Conservation (phyloP, 208 protist species). For the Vickermania spadyakhi region DNA sequence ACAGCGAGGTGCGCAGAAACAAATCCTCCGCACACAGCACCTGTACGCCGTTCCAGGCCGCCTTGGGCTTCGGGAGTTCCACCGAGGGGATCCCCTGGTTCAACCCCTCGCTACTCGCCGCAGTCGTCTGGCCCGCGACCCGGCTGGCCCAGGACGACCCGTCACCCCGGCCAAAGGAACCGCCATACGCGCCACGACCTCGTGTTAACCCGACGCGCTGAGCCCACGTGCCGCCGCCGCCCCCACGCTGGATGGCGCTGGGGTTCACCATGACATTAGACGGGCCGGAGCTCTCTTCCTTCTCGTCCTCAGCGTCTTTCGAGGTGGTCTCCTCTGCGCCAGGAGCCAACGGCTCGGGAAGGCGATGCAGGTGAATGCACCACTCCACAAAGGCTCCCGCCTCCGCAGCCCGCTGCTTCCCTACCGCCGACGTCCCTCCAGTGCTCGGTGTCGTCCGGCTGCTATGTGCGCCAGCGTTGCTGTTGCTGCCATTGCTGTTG, state of each 20-base stretch:
- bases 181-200: background rate
- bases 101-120: background rate
- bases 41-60: background rate
- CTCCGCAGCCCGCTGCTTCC: background rate
- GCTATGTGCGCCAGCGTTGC: background rate
- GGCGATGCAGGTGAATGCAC: background rate
- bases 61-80: background rate
- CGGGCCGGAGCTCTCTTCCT: background rate
- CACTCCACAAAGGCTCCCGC: background rate
- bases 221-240: background rate
- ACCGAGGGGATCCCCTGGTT: background rate
- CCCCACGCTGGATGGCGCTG: background rate
- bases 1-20: background rate
- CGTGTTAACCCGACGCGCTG: too few species aligned
- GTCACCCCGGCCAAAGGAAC: background rate
- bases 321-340: background rate
- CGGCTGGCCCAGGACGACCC: background rate
- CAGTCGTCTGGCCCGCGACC: background rate
- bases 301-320: background rate
- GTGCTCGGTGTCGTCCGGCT: background rate
- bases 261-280: background rate
- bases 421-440: too few species aligned
- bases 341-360: background rate
- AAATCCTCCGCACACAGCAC: background rate
- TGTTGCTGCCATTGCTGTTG: background rate